These are phyloP conservation scores for Candida nanaspora DNA, from an alignment of 805 yeast species.

Conservation along the genomic window DNA sequence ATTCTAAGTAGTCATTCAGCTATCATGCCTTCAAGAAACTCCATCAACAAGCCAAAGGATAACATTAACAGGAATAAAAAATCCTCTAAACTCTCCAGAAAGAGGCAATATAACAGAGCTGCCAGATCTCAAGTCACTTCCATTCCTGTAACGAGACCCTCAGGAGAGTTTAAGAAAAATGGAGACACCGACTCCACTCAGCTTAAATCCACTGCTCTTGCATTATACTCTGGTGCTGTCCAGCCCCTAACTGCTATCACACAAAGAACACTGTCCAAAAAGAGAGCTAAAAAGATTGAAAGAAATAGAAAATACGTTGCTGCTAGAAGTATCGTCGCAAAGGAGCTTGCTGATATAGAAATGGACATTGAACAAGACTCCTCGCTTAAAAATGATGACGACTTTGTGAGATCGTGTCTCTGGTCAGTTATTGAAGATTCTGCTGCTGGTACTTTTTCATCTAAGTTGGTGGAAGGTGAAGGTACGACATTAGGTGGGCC, in stretches of 20 bases:
- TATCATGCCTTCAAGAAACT: conserved; percentile 73
- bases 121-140: conserved; percentile 3
- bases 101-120: conserved; percentile 34
- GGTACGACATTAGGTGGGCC: conserved; percentile 87
- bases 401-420: conserved; percentile 53
- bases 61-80: conserved; percentile 44
- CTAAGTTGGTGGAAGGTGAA: conserved; percentile 42
- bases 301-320: conserved; percentile 70
- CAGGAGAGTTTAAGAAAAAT: conserved; percentile 10
- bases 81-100: conserved; percentile 42
- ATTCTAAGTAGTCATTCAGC: no score
- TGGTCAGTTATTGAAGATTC: conserved; percentile 67
- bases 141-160: conserved; percentile 8
- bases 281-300: conserved; percentile 70
- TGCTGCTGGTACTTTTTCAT: conserved; percentile 36
- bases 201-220: conserved; percentile 27
- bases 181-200: conserved; percentile 12
- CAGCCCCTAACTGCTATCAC: conserved; percentile 28
- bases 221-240: conserved; percentile 32
- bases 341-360: conserved; percentile 23
- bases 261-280: conserved; percentile 62
- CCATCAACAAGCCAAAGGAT: conserved; percentile 73
- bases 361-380: conserved; percentile 42
- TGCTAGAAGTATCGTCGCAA: conserved; percentile 36
- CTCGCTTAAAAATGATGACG: conserved; percentile 25